Evolutionary conservation across 805 yeast genomes (phyloP).

Genomic region (Tetrapisispora taiwanensis): DNA sequence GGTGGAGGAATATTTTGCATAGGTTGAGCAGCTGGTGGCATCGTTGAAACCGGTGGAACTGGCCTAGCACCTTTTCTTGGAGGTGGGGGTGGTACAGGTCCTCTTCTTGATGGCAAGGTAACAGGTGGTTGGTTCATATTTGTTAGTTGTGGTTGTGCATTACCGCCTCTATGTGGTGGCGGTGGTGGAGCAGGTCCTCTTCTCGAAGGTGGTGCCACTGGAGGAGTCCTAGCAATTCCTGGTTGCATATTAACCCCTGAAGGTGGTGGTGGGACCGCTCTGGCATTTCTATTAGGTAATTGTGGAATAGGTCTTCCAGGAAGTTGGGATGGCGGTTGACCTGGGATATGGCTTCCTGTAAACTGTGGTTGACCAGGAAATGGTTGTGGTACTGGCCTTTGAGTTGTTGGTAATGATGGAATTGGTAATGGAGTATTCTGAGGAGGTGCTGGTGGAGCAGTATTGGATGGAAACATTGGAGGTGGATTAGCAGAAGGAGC

Average conservation of each 20-base stretch:
- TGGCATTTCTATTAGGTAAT: conserved; percentile 9
- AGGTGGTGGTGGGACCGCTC: conserved; percentile 7
- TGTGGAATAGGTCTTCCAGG: conserved; percentile 15
- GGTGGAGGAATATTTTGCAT: conserved; percentile 7
- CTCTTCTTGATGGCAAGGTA: conserved; percentile 8
- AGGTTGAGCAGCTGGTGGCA: neutral
- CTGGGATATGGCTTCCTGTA: conserved; percentile 6
- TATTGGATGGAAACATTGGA: neutral
- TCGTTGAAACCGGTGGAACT: conserved; percentile 2
- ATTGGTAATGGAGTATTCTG: conserved; percentile 1
- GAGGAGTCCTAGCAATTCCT: conserved; percentile 6
- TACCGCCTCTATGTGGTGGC: conserved; percentile 18
- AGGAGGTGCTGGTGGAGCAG: conserved; percentile 4
- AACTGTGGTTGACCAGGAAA: conserved; percentile 4
- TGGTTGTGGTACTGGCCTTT: conserved; percentile 4
- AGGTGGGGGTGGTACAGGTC: conserved; percentile 18
- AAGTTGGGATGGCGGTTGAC: conserved; percentile 1
- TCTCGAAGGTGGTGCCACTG: conserved; percentile 21
- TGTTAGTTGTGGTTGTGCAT: conserved; percentile 4
- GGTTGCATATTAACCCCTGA: conserved; percentile 3
- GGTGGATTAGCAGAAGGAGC: neutral
- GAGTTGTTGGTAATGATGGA: conserved; percentile 4
- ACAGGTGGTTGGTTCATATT: too few species aligned
- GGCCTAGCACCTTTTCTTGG: conserved; percentile 12
- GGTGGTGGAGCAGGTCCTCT: conserved; percentile 27